Evolutionary conservation across 2,329 filamentous ascomycete species (phyloP).

Genomic region (Cladophialophora exuberans): DNA sequence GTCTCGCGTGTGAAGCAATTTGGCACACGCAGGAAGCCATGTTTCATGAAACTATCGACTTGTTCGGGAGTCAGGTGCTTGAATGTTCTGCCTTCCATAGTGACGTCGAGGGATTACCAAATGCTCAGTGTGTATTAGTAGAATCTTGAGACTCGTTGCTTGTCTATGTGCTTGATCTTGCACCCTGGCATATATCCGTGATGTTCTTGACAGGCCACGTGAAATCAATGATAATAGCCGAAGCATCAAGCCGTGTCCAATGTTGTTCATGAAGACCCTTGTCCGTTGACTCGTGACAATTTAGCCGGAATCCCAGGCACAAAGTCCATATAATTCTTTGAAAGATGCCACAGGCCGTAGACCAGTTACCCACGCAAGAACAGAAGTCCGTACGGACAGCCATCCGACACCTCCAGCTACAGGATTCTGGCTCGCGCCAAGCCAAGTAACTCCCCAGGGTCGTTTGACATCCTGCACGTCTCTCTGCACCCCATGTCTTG

Average conservation of each 20-base stretch:
- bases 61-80: slow-evolving; percentile 48
- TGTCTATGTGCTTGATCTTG: not conserved
- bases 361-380: no score
- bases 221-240: no score
- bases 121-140: not conserved
- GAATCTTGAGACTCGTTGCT: not conserved
- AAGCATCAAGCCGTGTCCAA: no score
- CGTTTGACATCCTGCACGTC: no score
- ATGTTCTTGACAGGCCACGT: no score
- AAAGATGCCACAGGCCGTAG: not conserved
- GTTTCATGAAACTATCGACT: slow-evolving; percentile 57
- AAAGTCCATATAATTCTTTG: not conserved
- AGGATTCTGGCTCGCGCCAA: no score
- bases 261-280: no score
- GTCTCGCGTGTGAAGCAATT: slow-evolving; percentile 56
- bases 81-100: slow-evolving; percentile 13
- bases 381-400: slow-evolving; percentile 11
- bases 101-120: no score
- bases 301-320: slow-evolving; percentile 14
- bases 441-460: no score
- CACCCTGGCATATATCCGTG: no score
- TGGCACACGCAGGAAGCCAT: slow-evolving; percentile 60
- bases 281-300: no score
- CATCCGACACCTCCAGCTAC: not conserved
- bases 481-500: not conserved